Percentiles rank a stretch among this genome's conserved stretches.
Conservation (phyloP, 306 rosid species). For the Vigna angularis region DNA sequence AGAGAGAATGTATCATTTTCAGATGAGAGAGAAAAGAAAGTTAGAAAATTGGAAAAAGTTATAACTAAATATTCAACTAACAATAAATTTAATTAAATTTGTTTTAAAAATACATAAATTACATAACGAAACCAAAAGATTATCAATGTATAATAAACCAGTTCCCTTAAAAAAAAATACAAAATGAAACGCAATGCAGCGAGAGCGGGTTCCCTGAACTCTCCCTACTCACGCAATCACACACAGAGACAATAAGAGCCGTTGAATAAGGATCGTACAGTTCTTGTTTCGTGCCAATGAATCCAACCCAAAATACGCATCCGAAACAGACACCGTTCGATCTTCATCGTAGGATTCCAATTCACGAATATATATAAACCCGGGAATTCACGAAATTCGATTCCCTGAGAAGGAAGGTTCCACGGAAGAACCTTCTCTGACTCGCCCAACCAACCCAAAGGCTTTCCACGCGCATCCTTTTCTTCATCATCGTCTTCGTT, state of each 20-base stretch:
- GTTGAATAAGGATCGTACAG: background rate
- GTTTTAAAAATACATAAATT: too few species aligned
- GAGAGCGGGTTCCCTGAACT: background rate
- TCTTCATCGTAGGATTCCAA: background rate
- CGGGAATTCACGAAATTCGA: background rate
- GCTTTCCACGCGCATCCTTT: background rate
- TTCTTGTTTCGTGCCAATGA: background rate
- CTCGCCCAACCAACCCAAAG: constrained; percentile 18
- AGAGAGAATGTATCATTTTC: too few species aligned
- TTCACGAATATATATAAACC: background rate
- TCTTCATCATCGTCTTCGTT: too few species aligned
- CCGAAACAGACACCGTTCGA: background rate
- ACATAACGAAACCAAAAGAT: too few species aligned
- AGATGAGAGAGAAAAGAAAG: too few species aligned
- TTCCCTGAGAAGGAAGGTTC: constrained; percentile 16
- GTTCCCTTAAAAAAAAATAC: too few species aligned
- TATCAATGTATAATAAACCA: too few species aligned
- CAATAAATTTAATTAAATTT: too few species aligned
- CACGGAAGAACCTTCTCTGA: constrained; percentile 37
- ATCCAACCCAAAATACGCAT: background rate
- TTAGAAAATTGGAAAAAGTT: too few species aligned
- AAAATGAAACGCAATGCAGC: background rate
- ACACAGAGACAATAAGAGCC: background rate
- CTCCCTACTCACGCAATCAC: background rate
- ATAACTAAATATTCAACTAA: too few species aligned